These are phyloP conservation scores for Xylaria longipes DNA, from an alignment of 495 filamentous ascomycete genomes.

Conservation along the genomic window DNA sequence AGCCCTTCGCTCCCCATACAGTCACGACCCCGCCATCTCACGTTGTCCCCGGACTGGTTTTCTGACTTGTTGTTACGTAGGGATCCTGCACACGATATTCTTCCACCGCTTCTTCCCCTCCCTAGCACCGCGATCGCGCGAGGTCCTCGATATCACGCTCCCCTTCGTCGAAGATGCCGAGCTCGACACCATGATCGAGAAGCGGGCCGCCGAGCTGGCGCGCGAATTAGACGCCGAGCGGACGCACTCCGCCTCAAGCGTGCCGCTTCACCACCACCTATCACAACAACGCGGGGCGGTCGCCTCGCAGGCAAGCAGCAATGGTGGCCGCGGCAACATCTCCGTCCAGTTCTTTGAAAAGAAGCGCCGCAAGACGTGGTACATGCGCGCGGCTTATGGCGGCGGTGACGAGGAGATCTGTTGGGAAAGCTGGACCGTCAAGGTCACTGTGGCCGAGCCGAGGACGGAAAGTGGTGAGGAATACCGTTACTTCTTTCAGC, in stretches of 20 bases:
- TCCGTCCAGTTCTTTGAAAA: slow-evolving; percentile 96
- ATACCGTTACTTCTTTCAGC: background rate
- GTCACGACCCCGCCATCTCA: slow-evolving; percentile 4
- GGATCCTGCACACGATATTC: slow-evolving; percentile 96
- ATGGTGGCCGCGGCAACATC: slow-evolving; percentile 75
- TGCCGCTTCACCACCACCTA: slow-evolving; percentile 25
- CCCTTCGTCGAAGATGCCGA: slow-evolving; percentile 88
- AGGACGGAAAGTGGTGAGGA: slow-evolving; percentile 82
- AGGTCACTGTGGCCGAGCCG: slow-evolving; percentile 88
- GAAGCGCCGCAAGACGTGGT: slow-evolving; percentile 82
- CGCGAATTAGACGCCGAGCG: slow-evolving; percentile 63
- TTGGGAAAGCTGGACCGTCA: slow-evolving; percentile 95
- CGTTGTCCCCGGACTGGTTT: background rate
- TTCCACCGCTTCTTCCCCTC: slow-evolving; percentile 97
- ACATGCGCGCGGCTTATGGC: slow-evolving; percentile 75
- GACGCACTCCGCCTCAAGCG: slow-evolving; percentile 36
- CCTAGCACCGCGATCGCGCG: slow-evolving; percentile 80
- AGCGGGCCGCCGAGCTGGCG: slow-evolving; percentile 77
- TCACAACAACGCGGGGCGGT: slow-evolving; percentile 28
- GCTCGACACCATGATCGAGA: slow-evolving; percentile 91
- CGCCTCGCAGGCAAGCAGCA: slow-evolving; percentile 34
- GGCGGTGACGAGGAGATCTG: slow-evolving; percentile 87
- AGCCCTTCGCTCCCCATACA: background rate
- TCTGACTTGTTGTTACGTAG: slow-evolving; percentile 49
- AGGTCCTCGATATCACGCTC: slow-evolving; percentile 90